Base-by-base conservation (phyloP, 371 early-diverging fungal species). In the Chytridium lagenaria region DNA sequence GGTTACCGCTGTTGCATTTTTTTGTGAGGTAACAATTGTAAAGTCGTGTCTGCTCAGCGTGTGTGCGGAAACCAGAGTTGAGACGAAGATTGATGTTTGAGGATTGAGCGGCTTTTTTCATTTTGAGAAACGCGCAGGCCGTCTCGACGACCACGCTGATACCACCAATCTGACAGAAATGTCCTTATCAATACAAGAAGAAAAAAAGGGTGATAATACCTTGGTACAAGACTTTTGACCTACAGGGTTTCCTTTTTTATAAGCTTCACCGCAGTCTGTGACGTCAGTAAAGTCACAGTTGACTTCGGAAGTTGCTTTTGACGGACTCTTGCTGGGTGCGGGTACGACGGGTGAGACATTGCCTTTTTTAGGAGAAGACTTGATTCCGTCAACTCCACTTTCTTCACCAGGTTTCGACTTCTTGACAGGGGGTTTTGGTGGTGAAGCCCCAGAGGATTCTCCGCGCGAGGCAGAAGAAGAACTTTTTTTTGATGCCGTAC, bases 11-110 rank as follows among this genome's bases (percentile, higher is more conserved):
- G 44, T 44, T 44, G 44, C 44, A 44, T n/a, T 34, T 44, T 3
- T 49, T 49, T 7, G 51, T 44, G 12, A 52, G 68, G 49, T 68
- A 68, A 26, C 34, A 38, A 12, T 44, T 34, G 68, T 68, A 68
- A 49, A 68, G 49, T 22, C 50, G 33, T 33, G 40, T 3, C n/a
- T 68, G 68, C 57, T 68, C 44, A 28, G 49, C 51, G 57, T 52
- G 40, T 2, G 68, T 68, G 22, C 68, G 68, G 44, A 68, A 68
- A 12, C 68, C 68, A 49, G 68, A 68, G 16, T 40, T 28, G 49
- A 68, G 36, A n/a, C 23, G n/a, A 16, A 68, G 50, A 30, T 50
- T 34, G 50, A 40, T 49, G 30, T 50, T 50, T n/a, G 22, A 49
- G 12, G 36, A 23, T 49, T 36, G 23, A 5, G 68, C 68, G 3